phyloP scores from a whole-genome alignment of 2,329 filamentous ascomycete genomes.

The Aspergillus pseudoviridinutans region DNA sequence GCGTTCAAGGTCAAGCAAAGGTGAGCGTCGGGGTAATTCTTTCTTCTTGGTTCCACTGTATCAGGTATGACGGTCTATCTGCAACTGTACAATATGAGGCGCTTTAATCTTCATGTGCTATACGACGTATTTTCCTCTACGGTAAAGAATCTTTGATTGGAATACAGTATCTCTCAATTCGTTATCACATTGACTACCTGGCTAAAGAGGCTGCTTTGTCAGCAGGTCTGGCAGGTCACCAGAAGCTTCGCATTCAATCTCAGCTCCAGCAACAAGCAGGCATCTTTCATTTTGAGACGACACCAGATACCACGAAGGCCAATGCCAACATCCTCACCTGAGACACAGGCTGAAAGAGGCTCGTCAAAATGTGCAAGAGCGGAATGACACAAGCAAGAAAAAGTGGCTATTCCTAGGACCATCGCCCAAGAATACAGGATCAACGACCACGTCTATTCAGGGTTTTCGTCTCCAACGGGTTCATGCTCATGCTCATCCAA shows the following conservation, averaged over 20 bases:
- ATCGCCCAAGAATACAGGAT: neutral
- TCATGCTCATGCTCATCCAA: neutral
- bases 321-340: neutral
- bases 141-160: neutral
- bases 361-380: neutral
- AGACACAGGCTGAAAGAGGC: too few relatives aligned
- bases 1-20: conserved; percentile 12
- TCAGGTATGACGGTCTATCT: neutral
- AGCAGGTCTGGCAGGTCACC: neutral
- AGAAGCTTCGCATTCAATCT: neutral
- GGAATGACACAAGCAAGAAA: neutral
- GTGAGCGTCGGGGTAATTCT: conserved; percentile 5
- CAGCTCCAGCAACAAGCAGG: neutral
- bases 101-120: conserved; percentile 6
- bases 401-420: neutral
- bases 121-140: neutral
- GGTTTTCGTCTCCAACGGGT: neutral
- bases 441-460: neutral
- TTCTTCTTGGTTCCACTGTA: neutral
- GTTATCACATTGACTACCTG: neutral
- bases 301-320: neutral
- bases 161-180: conserved; percentile 1
- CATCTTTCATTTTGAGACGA: neutral
- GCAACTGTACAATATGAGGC: conserved; percentile 14
- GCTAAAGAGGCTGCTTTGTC: neutral